Evolutionary conservation across 2,329 filamentous ascomycete genomes (phyloP), one percentile per base, ranked within the genome.

Genomic region (Dactylella cylindrospora): DNA sequence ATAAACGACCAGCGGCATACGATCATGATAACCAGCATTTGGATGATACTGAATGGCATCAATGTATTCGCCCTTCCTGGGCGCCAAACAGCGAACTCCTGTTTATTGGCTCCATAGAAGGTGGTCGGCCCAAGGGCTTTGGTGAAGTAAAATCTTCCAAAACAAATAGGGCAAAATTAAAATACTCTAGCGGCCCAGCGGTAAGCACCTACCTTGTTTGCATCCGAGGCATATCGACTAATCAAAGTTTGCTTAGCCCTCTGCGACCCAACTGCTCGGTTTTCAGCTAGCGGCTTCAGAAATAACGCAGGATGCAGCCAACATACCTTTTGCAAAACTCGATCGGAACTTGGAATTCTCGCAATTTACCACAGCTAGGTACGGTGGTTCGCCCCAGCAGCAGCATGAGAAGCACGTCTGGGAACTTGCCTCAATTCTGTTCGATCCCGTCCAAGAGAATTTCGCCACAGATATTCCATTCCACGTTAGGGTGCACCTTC

Each of bases 371-470:
- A 50, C 32, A 15, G 57, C 49, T 2, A 62, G 31, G n/a, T 62
- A 54, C 17, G 57, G 57, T 13, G 15, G 28, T n/a, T 49, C 57
- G 5, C 65, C 74, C 76, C 12, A 77, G 76, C 17, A 76, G 73
- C 49, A 72, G 15, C 81, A 88, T 54, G 88, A 94, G 73, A 82
- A 83, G 69, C 77, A 83, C 10, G 83, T 93, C 0, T 98, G 94
- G 93, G 81, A 88, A 62, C 77, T 98, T 28, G 85, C 88, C 1
- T 86, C 87, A 54, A 84, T 96, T 29, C 79, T 98, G 2, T 98
- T 95, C 70, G 90, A 95, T 66, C 77, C 83, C n/a, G 65, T 82
- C 8, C 39, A 65, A 12, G 62, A 67, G 22, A 52, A 38, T 45
- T 59, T 17, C 66, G 70, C 35, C 31, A 49, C 59, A 5, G 55